Evolutionary conservation across 148 eudicot species (phyloP), one percentile per base, ranked within the genome.

Genomic region (Polygonum maritimum): DNA sequence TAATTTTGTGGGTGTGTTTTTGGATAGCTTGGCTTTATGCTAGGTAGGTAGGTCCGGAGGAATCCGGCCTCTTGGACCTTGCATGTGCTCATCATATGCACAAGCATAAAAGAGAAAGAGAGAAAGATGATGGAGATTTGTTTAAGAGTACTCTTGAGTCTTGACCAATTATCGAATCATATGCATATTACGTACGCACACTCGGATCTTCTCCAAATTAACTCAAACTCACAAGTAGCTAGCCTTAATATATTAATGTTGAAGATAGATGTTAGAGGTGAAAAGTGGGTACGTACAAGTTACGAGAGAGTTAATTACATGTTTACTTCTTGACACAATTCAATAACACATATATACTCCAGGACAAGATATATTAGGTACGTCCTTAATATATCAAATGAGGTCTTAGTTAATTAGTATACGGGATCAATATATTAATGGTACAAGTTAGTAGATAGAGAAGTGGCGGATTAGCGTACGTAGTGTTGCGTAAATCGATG

Each of bases 51-150:
- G 19, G 22, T 54, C 60, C 19, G n/a, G 60, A 54, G 60, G 60
- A 18, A 12, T 51, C 19, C 5, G 15, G 15, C 4, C 1, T 44
- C 7, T 44, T 6, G 6, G 11, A 16, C 19, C 14, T 62, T 62
- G 69, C 38, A 62, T 62, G 69, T 62, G 69, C 69, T 62, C 38
- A 62, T 62, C 69, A 62, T 62, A 62, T 62, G 69, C 39, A 26
- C 16, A 62, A 60, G 69, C 69, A 22, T 60, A 18, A 60, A 60
- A 8, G 19, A n/a, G n/a, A n/a, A n/a, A n/a, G n/a, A n/a, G n/a
- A n/a, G n/a, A n/a, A n/a, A n/a, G n/a, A n/a, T n/a, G 9, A 60
- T 5, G 10, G 9, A 11, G 35, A 60, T 7, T 11, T 60, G 36
- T 60, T 58, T 49, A 12, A 1, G n/a, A n/a, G n/a, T n/a, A n/a